These are phyloP conservation scores for Fusarium haematococcum DNA, from an alignment of 2,329 filamentous ascomycete species.

Conservation along the genomic window DNA sequence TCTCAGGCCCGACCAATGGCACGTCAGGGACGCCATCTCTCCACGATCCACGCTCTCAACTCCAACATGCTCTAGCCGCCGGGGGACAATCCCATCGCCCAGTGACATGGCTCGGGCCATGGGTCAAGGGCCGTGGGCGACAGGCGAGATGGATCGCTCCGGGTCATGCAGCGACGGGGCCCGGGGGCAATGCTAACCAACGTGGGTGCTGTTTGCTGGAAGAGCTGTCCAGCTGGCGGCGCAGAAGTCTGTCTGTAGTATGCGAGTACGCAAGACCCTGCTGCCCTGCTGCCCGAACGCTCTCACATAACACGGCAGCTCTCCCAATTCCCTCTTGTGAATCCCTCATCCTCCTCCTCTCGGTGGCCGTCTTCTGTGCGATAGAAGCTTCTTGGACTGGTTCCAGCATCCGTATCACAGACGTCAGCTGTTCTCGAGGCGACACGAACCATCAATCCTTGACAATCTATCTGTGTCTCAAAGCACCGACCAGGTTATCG, in stretches of 20 bases:
- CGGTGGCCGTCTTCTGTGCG: background rate
- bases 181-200: slow-evolving; percentile 24
- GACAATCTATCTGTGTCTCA: background rate
- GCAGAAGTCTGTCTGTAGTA: slow-evolving; percentile 1
- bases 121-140: slow-evolving; percentile 9
- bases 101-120: slow-evolving; percentile 24
- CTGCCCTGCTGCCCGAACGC: slow-evolving; percentile 18
- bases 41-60: slow-evolving; percentile 36
- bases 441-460: slow-evolving; percentile 4
- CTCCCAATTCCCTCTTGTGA: slow-evolving; percentile 28
- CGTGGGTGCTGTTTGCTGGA: slow-evolving; percentile 14
- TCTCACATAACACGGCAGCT: slow-evolving; percentile 36
- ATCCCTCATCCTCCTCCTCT: slow-evolving; percentile 19
- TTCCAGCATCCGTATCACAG: background rate
- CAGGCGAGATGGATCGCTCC: slow-evolving; percentile 21
- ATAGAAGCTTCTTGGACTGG: background rate
- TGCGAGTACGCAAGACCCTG: slow-evolving; percentile 24
- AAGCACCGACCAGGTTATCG: slow-evolving; percentile 32
- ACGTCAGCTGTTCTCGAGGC: slow-evolving; percentile 1
- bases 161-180: slow-evolving; percentile 26
- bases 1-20: slow-evolving; percentile 34
- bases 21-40: slow-evolving; percentile 23
- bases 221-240: slow-evolving; percentile 9
- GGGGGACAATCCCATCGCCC: slow-evolving; percentile 15
- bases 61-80: slow-evolving; percentile 39